Evolutionary conservation across 2,329 filamentous ascomycete genomes (phyloP), one percentile per base, ranked within the genome.

Genomic region (Aspergillus sp.): DNA sequence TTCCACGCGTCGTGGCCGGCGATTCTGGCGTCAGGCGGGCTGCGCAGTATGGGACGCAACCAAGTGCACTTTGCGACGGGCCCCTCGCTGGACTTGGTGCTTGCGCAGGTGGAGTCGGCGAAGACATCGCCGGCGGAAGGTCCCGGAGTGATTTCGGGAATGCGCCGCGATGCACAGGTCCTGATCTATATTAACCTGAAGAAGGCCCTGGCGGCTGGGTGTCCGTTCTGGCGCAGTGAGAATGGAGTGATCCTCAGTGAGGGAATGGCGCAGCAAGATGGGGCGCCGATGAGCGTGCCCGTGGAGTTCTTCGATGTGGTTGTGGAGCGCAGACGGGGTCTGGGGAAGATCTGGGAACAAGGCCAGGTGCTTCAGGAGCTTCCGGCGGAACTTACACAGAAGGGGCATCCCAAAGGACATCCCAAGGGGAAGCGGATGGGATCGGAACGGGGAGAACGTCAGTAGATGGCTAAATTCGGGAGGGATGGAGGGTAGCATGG

Each of bases 61-160:
- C 93, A 97, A 65, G 87, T 97, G 24, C 94, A 99, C 73, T 96
- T 94, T 67, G 89, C 89, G 2, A 83, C 84, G 5, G 90, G 89
- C 0, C 75, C 92, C 11, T 85, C 88, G 0, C 60, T 70, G 41
- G 62, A 67, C 4, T 63, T 66, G 14, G 63, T 75, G 36, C 50
- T 71, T 30, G 26, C 26, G 55, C 60, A 65, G 51, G 30, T 65
- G 54, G 47, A 57, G 4, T 45, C 50, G 5, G 56, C 59, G 14
- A 57, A 57, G 7, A 54, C 41, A 30, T 43, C 40, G 52, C 58
- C 32, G 49, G 62, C 41, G 49, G 52, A 50, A 13, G 42, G 30
- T 52, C 35, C 44, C 60, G 38, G 60, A 51, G 88, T 92, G 2
- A 81, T 93, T 20, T 90, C 86, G 36, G 91, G 91, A 1, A 95